Percentiles rank a stretch among this genome's conserved stretches.
phyloP scores from a whole-genome alignment of 257 asterid species.

The Gentiana dahurica region DNA sequence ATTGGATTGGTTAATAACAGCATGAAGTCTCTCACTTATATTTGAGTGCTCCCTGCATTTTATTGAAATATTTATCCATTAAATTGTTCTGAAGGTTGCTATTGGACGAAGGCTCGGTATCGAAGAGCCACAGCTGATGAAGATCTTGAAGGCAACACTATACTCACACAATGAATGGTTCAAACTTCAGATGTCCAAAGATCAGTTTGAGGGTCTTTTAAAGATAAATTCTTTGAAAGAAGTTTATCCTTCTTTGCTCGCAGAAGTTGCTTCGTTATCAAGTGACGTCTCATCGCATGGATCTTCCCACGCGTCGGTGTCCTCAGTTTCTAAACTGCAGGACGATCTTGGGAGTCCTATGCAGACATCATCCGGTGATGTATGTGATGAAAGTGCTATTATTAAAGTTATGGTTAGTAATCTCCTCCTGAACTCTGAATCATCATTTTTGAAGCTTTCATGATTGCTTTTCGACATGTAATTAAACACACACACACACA shows the following conservation, averaged over 20 bases:
- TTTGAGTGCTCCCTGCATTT: too few relatives aligned
- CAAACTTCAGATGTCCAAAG: conserved; percentile 96
- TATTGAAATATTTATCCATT: too few relatives aligned
- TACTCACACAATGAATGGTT: conserved; percentile 85
- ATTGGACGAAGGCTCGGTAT: conserved; percentile 77
- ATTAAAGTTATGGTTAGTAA: conserved; percentile 90
- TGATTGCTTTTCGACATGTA: too few relatives aligned
- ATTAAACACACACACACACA: too few relatives aligned
- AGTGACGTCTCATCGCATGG: conserved; percentile 56
- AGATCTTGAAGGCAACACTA: conserved; percentile 68
- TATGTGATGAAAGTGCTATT: conserved; percentile 82
- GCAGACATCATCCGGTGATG: conserved; percentile 57
- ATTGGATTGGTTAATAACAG: too few relatives aligned
- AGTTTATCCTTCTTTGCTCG: conserved; percentile 42
- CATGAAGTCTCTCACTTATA: too few relatives aligned
- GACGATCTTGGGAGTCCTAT: conserved; percentile 75
- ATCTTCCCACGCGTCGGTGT: conserved; percentile 60
- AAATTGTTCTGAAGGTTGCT: conserved; percentile 56
- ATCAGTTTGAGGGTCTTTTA: conserved; percentile 76
- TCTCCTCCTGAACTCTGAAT: neutral
- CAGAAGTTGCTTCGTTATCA: conserved; percentile 48
- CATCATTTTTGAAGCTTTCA: neutral
- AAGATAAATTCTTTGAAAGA: conserved; percentile 70
- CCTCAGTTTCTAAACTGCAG: conserved; percentile 48
- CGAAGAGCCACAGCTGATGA: conserved; percentile 95